Evolutionary conservation across 2,329 filamentous ascomycete species (phyloP).

Genomic region (Bertia moriformis): DNA sequence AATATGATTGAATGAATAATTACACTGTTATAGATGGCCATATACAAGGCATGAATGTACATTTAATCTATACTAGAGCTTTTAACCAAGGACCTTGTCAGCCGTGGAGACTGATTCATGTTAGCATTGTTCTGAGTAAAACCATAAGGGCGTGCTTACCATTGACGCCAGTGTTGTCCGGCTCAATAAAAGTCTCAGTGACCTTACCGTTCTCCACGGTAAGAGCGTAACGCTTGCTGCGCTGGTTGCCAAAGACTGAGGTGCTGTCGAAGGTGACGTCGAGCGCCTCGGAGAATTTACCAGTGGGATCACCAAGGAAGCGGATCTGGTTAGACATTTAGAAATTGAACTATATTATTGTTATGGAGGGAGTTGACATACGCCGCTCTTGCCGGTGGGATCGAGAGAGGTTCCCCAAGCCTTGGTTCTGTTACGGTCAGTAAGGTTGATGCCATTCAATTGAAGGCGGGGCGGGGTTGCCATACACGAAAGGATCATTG

Average conservation of each 20-base stretch:
- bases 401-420: conserved; percentile 73
- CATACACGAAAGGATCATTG: conserved; percentile 89
- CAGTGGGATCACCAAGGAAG: conserved; percentile 72
- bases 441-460: conserved; percentile 3
- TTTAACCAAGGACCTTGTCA: conserved; percentile 28
- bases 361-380: conserved; percentile 35
- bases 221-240: conserved; percentile 79
- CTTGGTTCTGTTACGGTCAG: conserved; percentile 52
- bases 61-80: background rate
- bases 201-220: conserved; percentile 76
- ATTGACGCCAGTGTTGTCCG: conserved; percentile 71
- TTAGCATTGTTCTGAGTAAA: conserved; percentile 1
- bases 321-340: conserved; percentile 63
- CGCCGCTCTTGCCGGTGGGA: conserved; percentile 58
- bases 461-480: conserved; percentile 4
- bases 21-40: no score
- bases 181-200: conserved; percentile 67
- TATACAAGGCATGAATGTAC: background rate
- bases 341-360: background rate
- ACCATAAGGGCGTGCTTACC: conserved; percentile 31
- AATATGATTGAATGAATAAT: no score
- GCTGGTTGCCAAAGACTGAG: conserved; percentile 65
- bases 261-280: conserved; percentile 70
- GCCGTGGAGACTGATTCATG: conserved; percentile 28
- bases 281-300: conserved; percentile 67